Evolutionary conservation across 1,284 basidiomycete species (phyloP).

Genomic region (Ganoderma meredithae): DNA sequence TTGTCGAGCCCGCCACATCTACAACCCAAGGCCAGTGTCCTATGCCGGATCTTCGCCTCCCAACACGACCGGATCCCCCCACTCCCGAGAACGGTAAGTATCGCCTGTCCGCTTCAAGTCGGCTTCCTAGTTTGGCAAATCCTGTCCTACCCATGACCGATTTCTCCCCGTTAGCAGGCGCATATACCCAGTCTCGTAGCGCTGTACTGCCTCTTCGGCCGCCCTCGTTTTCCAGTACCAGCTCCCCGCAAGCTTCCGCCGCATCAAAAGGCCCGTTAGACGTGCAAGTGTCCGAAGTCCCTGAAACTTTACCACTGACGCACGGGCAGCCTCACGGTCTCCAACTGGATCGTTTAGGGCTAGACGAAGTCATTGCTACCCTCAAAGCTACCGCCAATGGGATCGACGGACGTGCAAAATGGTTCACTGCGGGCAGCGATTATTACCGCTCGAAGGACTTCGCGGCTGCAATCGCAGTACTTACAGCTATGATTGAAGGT

Average conservation of each 20-base stretch:
- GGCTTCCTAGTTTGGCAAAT: background rate
- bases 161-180: no score
- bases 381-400: conserved; percentile 46
- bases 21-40: background rate
- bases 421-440: conserved; percentile 61
- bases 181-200: background rate
- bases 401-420: conserved; percentile 54
- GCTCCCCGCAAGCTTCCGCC: background rate
- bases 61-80: background rate
- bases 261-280: background rate
- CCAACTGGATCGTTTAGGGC: conserved; percentile 51
- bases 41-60: background rate
- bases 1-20: conserved; percentile 9
- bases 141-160: background rate
- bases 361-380: conserved; percentile 51
- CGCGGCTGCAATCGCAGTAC: conserved; percentile 51
- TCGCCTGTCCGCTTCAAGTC: background rate
- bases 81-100: background rate
- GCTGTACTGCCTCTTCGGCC: background rate
- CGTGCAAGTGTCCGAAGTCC: background rate
- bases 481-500: conserved; percentile 60
- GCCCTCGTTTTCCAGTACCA: background rate
- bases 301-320: conserved; percentile 6
- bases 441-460: conserved; percentile 58
- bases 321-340: conserved; percentile 34